Base-by-base conservation (phyloP, 345 rosid species). In the Linum tenue region DNA sequence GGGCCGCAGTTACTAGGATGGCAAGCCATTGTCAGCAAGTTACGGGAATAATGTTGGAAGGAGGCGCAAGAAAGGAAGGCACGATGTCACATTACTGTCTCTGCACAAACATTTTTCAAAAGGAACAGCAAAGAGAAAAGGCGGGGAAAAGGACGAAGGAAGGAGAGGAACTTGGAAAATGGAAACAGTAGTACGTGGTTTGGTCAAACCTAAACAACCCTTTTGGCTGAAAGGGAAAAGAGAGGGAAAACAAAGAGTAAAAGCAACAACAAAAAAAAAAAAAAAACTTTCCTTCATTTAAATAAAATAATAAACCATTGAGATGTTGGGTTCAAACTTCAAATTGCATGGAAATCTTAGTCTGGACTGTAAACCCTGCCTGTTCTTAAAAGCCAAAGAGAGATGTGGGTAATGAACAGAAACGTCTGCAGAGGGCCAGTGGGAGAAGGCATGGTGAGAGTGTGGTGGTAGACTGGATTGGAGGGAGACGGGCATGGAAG, bases 161-260 rank as follows among this genome's bases (percentile, higher is more conserved):
- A 22, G 31, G 31, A 22, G 31, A 22, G 31, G 31, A 22, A 22
- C 0, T 22, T 22, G 60, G 10, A 11, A 11, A 17, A 22, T 22
- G 31, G 31, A 22, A 22, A 22, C 31, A 22, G 31, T 22, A 22
- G 31, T 22, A 22, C 31, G 12, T 8, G 41, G 31, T 55, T 3
- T 71, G 67, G 84, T 78, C 84, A 83, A 80, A 83, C 80, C 74
- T 55, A 39, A 43, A 37, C 67, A 56, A 36, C 35, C 64, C 4
- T 4, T 62, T 60, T 59, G 55, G 56, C n/a, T 22, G 59, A 11
- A 5, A n/a, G 17, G 15, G 12, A 37, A 9, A 22, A 36, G 12
- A 37, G 40, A 22, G 16, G 38, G 53, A 36, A 16, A 37, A 41
- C 16, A 56, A 50, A 53, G 10, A 41, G 31, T 22, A 22, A 22